A percentile compares a stretch with the other conserved stretches of the same genome.
Evolutionary conservation across 192 early-diverging fungal genomes (phyloP).

Genomic region (Physocladia obscura): DNA sequence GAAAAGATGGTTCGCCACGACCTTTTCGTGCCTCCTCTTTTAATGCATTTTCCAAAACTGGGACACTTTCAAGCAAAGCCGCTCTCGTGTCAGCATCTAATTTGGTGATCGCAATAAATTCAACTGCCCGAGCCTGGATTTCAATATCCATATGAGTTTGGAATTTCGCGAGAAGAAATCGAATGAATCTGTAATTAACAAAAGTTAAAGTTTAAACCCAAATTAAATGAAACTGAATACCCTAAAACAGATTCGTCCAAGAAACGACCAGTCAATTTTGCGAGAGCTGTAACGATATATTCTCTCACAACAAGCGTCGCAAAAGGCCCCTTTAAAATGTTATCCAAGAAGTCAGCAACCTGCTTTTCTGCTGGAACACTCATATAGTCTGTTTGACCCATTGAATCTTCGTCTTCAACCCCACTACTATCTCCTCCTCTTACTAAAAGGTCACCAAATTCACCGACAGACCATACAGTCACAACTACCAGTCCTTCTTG

Average conservation of each 20-base stretch:
- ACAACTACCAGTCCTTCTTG: slow-evolving; percentile 89
- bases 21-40: slow-evolving; percentile 54
- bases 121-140: slow-evolving; percentile 91
- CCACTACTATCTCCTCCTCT: slow-evolving; percentile 10
- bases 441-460: slow-evolving; percentile 91
- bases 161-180: slow-evolving; percentile 60
- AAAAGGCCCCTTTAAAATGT: slow-evolving; percentile 77
- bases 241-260: slow-evolving; percentile 39
- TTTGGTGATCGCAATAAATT: slow-evolving; percentile 76
- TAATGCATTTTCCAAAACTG: slow-evolving; percentile 65
- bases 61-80: slow-evolving; percentile 84
- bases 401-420: slow-evolving; percentile 67
- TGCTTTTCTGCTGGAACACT: slow-evolving; percentile 58
- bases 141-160: slow-evolving; percentile 80
- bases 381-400: slow-evolving; percentile 35
- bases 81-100: slow-evolving; percentile 55
- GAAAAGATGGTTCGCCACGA: slow-evolving; percentile 34
- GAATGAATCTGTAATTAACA: slow-evolving; percentile 47
- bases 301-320: slow-evolving; percentile 77
- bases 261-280: slow-evolving; percentile 87
- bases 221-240: slow-evolving; percentile 26
- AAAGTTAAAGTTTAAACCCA: not conserved
- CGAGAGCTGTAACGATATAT: slow-evolving; percentile 82
- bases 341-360: slow-evolving; percentile 72
- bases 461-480: slow-evolving; percentile 92